Conservation (phyloP, 148 eudicot genomes). For the Spergularia marina region DNA sequence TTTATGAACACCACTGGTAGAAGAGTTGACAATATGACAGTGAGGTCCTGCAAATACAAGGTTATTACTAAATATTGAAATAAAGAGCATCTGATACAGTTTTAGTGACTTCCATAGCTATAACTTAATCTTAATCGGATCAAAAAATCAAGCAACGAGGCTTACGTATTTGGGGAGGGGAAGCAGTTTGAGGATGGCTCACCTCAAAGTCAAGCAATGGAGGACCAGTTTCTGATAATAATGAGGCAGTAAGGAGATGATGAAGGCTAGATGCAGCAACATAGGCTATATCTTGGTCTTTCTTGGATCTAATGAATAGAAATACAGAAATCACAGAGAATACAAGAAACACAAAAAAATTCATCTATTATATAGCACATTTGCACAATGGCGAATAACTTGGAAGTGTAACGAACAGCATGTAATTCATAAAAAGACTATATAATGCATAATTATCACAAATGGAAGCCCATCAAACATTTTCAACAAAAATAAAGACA, state of each 20-base stretch:
- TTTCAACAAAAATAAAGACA: not conserved
- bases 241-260: conserved; percentile 76
- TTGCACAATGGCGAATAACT: not conserved
- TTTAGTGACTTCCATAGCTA: not conserved
- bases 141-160: too few species aligned
- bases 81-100: not conserved
- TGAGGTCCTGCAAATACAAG: conserved; percentile 69
- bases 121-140: not conserved
- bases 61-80: not conserved
- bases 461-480: not conserved
- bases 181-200: conserved; percentile 4
- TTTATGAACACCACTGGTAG: conserved; percentile 78
- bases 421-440: not conserved
- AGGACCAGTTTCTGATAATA: conserved; percentile 84
- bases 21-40: conserved; percentile 73
- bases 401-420: not conserved
- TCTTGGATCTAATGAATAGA: conserved; percentile 57
- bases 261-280: conserved; percentile 89
- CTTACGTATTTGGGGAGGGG: too few species aligned
- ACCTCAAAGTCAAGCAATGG: conserved; percentile 98
- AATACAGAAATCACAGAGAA: not conserved
- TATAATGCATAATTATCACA: conserved; percentile 5
- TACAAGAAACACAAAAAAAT: conserved; percentile 1
- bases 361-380: not conserved
- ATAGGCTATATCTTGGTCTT: conserved; percentile 70